phyloP scores from a whole-genome alignment of 257 asterid genomes.

The Solanum medicagineum region DNA sequence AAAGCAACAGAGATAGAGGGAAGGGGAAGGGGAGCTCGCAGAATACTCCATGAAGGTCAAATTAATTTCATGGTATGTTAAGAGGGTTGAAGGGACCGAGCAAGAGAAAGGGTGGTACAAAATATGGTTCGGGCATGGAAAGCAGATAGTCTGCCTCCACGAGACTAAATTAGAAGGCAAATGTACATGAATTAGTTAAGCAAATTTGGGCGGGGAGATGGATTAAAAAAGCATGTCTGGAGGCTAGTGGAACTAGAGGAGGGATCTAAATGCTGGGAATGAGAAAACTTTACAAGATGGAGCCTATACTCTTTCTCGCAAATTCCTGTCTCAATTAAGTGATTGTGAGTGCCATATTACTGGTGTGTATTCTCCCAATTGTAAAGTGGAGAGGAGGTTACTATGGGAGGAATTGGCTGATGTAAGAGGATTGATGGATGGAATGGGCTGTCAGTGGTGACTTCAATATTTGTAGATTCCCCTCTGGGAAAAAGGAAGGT shows the following conservation, averaged over 20 bases:
- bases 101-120: too few species aligned
- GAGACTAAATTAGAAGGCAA: neutral
- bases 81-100: too few species aligned
- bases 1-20: too few species aligned
- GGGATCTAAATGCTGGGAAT: neutral
- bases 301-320: neutral
- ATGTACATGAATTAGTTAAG: too few species aligned
- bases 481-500: too few species aligned
- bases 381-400: neutral
- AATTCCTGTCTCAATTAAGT: neutral
- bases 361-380: neutral
- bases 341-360: neutral
- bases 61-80: too few species aligned
- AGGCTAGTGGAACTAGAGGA: neutral
- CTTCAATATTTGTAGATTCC: neutral
- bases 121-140: too few species aligned
- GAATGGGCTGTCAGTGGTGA: neutral
- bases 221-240: neutral
- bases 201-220: neutral
- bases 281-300: neutral
- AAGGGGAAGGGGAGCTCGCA: too few species aligned
- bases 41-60: too few species aligned
- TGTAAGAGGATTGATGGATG: neutral
- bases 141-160: too few species aligned
- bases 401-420: neutral